Conservation (phyloP, 345 rosid genomes). For the Corymbia maculata region DNA sequence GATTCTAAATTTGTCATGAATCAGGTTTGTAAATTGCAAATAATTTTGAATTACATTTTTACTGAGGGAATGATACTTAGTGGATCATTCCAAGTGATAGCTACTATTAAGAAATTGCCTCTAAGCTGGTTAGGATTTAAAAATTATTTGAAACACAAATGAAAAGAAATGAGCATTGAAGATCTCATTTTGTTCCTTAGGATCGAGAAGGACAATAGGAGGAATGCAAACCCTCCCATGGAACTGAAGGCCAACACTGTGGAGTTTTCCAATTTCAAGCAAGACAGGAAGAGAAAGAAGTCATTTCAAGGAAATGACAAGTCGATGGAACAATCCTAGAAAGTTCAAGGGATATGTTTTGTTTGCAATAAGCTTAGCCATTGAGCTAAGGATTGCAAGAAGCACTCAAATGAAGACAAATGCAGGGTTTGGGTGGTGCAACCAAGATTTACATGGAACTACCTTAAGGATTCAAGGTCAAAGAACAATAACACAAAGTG, state of each 20-base stretch:
- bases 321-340: background rate
- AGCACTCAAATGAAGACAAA: background rate
- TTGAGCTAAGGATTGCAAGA: background rate
- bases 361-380: background rate
- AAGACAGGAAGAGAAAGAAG: background rate
- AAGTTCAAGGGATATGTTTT: background rate
- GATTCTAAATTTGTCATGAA: background rate
- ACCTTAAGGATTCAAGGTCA: background rate
- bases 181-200: background rate
- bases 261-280: background rate
- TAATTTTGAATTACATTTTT: background rate
- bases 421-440: background rate
- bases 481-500: no score
- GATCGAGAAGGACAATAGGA: background rate
- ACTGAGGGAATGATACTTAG: background rate
- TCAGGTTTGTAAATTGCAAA: background rate
- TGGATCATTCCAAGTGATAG: background rate
- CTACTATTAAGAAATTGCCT: background rate
- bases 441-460: no score
- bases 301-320: background rate
- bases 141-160: background rate
- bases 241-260: background rate
- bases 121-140: background rate
- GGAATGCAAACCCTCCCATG: background rate
- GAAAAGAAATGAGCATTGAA: background rate